Evolutionary conservation across 495 filamentous ascomycete genomes (phyloP), one percentile per base, ranked within the genome.

Genomic region (Astrothelium macrocarpum): DNA sequence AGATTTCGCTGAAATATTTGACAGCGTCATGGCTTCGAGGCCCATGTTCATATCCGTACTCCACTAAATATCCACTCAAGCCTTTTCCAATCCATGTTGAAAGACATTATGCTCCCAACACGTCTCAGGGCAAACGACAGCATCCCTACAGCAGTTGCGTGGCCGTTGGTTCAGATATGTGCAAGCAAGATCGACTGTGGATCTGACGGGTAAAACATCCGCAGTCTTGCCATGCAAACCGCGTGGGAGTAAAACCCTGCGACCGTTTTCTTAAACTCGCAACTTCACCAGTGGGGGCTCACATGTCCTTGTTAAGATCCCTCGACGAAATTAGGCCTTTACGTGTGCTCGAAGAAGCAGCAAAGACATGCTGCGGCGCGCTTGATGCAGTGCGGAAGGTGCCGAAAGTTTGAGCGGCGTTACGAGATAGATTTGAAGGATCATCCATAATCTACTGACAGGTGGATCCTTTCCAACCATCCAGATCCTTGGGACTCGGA

Each of bases 201-300:
- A 56, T 56, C 49, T 56, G 20, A 20, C 20, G 49, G 49, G 16
- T 56, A 20, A 56, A 56, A 56, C 49, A 56, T 28, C 49, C 49
- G 10, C 5, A 56, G 49, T 56, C 49, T 28, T 26, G 25, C 49
- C 20, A 26, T 29, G 25, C 49, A 9, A 9, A 16, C 20, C 25
- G 49, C 9, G 5, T 56, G 25, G 12, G 25, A 29, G 11, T 16
- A 29, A 9, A 20, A 28, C 49, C 25, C 7, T 18, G 11, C 43
- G 43, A 49, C n/a, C 3, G 43, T 5, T 20, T 20, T n/a, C n/a
- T n/a, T n/a, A n/a, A n/a, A n/a, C n/a, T n/a, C n/a, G n/a, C n/a
- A n/a, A n/a, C n/a, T n/a, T n/a, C n/a, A n/a, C n/a, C n/a, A n/a
- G n/a, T n/a, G n/a, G n/a, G n/a, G n/a, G n/a, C n/a, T n/a, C n/a